Percentiles rank a stretch among this genome's conserved stretches.
phyloP scores from a whole-genome alignment of 129 eudicot genomes.

The Chrysanthemum lavandulifolium region DNA sequence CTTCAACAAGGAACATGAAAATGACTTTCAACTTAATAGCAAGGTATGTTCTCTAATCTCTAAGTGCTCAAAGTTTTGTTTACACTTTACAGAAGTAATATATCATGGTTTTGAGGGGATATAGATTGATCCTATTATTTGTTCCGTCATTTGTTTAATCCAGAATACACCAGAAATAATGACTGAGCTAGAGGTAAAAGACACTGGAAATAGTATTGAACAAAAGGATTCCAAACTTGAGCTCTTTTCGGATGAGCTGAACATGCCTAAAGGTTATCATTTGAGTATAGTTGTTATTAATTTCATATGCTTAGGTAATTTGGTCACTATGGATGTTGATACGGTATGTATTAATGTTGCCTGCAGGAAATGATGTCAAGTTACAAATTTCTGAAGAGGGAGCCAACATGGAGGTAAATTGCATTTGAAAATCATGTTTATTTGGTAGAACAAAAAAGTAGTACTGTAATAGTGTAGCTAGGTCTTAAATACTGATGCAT shows the following conservation, averaged over 20 bases:
- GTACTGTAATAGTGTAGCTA: not conserved
- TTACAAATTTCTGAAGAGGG: conserved; percentile 28
- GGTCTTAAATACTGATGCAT: not conserved
- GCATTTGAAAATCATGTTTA: not conserved
- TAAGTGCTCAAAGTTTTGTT: not conserved
- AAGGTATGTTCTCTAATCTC: conserved; percentile 36
- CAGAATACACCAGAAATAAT: not conserved
- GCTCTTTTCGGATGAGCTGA: conserved; percentile 11
- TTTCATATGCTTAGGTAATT: not conserved
- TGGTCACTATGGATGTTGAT: not conserved
- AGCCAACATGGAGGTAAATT: conserved; percentile 33
- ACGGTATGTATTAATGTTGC: not conserved
- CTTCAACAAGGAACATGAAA: conserved; percentile 18
- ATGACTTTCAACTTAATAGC: conserved; percentile 6
- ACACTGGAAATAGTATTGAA: conserved; percentile 5
- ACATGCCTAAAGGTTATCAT: conserved; percentile 23
- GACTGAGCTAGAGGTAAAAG: conserved; percentile 17
- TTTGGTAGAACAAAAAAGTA: not conserved
- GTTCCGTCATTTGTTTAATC: conserved; percentile 8
- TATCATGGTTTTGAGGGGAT: not conserved
- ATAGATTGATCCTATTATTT: not conserved
- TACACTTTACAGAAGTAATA: not conserved
- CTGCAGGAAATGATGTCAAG: conserved; percentile 35
- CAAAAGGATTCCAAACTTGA: conserved; percentile 18
- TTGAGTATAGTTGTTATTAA: not conserved